Percentiles rank a stretch among this genome's conserved stretches.
phyloP scores from a whole-genome alignment of 768 basidiomycete genomes.

The Amanita rubescens region DNA sequence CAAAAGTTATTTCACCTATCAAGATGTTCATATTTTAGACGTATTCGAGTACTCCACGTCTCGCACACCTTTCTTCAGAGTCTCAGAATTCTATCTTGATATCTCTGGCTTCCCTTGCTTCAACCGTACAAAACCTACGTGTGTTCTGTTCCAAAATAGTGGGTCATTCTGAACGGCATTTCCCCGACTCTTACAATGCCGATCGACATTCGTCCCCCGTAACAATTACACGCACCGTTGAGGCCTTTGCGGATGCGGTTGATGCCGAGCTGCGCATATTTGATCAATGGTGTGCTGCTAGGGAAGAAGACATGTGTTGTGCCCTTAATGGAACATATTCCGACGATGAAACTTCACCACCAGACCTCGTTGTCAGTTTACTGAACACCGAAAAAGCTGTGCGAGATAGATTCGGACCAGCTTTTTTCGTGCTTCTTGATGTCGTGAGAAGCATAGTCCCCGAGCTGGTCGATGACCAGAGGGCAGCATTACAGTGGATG shows the following conservation, averaged over 20 bases:
- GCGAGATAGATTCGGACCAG: slow-evolving; percentile 46
- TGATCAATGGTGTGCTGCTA: slow-evolving; percentile 61
- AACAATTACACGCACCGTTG: slow-evolving; percentile 51
- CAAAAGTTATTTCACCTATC: not conserved
- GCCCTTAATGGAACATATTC: slow-evolving; percentile 41
- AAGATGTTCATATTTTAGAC: slow-evolving; percentile 25
- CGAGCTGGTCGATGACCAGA: slow-evolving; percentile 6
- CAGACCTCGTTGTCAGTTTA: slow-evolving; percentile 50
- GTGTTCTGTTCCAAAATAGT: slow-evolving; percentile 49
- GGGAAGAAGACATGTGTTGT: slow-evolving; percentile 61
- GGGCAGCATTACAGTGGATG: slow-evolving; percentile 15
- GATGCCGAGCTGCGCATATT: slow-evolving; percentile 50
- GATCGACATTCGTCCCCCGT: slow-evolving; percentile 10
- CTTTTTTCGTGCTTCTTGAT: slow-evolving; percentile 49
- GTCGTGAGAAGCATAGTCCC: slow-evolving; percentile 32
- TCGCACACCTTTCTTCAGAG: slow-evolving; percentile 60
- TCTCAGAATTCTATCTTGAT: slow-evolving; percentile 60
- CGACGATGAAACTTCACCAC: slow-evolving; percentile 12
- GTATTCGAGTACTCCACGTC: slow-evolving; percentile 43
- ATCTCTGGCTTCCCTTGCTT: slow-evolving; percentile 52
- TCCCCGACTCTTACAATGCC: slow-evolving; percentile 9
- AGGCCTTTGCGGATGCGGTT: slow-evolving; percentile 77
- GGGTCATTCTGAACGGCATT: slow-evolving; percentile 20
- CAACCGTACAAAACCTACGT: slow-evolving; percentile 55
- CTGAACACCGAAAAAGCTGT: slow-evolving; percentile 56